Base-by-base conservation (phyloP, 192 early-diverging fungal genomes). In the Linderina pennispora region DNA sequence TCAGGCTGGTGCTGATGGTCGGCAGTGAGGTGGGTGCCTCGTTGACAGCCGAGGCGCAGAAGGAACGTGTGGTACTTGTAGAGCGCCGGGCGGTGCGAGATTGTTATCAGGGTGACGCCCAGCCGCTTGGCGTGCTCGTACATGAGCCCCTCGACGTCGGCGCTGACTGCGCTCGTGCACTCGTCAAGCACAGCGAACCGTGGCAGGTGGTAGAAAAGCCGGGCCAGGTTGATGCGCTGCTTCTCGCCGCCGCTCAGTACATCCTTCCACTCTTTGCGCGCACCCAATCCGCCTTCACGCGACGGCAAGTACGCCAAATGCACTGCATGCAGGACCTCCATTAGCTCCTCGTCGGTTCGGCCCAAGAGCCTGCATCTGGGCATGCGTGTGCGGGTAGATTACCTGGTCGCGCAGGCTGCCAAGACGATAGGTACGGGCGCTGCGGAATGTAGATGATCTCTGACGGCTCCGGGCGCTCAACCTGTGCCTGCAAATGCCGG, bases 371-470 rank as follows among this genome's bases (percentile, higher is more conserved):
- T 75, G 61, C 88, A 94, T 93, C 20, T 99, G 87, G 45, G 79
- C 77, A 17, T 82, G 71, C 22, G 91, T 95, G 65, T 96, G 85
- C 23, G 97, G 97, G 61, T 99, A 99, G 51, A 96, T 94, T 48
- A 99, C 78, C 79, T 97, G 93, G 64, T 97, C 94, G 21, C 97
- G 83, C 47, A 99, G 74, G 15, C 85, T 95, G 31, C 97, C 93
- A 31, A 92, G 63, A n/a, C 47, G 91, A 80, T 18, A 99, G 71
- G 50, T 99, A 99, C 13, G 97, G 91, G 26, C 92, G 81, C 68
- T 99, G 97, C 22, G 97, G 94, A 40, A 99, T 89, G 75, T 97
- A 99, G 53, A 94, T 89, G 53, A 99, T 91, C 64, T 89, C 87
- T 38, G 81, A 75, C 26, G 80, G 82, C 48, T 83, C 66, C 4